Base-by-base conservation (phyloP, 345 rosid species). In the Eucalyptus tenuipes region DNA sequence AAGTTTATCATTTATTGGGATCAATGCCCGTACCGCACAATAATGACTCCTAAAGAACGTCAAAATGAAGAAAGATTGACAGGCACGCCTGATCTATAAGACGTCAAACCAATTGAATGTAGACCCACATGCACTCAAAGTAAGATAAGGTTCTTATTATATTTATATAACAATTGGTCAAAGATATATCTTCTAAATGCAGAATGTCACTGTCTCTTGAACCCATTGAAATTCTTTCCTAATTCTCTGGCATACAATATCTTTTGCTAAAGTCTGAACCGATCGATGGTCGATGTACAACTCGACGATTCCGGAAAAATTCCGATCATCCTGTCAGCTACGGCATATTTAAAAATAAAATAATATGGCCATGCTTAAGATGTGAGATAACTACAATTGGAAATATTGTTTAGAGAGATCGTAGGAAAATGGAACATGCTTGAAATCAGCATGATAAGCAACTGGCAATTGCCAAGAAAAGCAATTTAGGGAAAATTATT, bases 401-500 rank as follows among this genome's bases (percentile, higher is more conserved):
- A n/a, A n/a, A 16, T 37, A n/a, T 64, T 14, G 7, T 14, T 14
- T 64, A 15, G 29, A n/a, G 75, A 8, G 20, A 64, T n/a, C 7
- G 20, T n/a, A n/a, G 10, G 20, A 64, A 64, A 64, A 15, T 29
- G 37, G 18, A n/a, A n/a, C 18, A 15, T 64, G 75, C 18, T 61
- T 27, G 4, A 61, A 61, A 7, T n/a, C 14, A 40, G 40, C 20
- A n/a, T 64, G 75, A n/a, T 64, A n/a, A 64, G 75, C 75, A 7
- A 64, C n/a, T 64, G 20, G 40, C 5, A n/a, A 40, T n/a, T 64
- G 75, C 75, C 18, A 8, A n/a, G 40, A n/a, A 33, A 7, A 64
- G 10, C 1, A 12, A 59, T 12, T 12, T 1, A 4, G 3, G 2
- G 0, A 55, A 55, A 55, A 55, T 55, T 24, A 0, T 55, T 24